phyloP scores from a whole-genome alignment of 2,329 filamentous ascomycete species.

The Alternaria metachromatica region DNA sequence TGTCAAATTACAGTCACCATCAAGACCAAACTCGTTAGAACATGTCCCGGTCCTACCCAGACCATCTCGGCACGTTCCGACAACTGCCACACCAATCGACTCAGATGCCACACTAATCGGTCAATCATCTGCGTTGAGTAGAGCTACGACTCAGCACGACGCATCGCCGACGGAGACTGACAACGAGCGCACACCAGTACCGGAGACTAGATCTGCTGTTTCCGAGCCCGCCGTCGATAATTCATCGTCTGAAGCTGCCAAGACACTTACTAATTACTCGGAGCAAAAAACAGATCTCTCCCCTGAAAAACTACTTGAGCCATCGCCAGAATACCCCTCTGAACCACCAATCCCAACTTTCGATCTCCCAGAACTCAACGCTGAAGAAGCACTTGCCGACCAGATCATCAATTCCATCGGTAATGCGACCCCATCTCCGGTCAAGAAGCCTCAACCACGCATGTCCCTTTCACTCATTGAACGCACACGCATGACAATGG shows the following conservation, averaged over 20 bases:
- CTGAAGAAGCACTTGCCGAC: conserved; percentile 45
- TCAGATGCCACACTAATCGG: conserved; percentile 39
- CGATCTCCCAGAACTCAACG: conserved; percentile 24
- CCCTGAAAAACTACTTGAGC: conserved; percentile 8
- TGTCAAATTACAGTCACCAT: conserved; percentile 18
- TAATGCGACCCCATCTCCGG: conserved; percentile 50
- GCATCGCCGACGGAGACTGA: conserved; percentile 7
- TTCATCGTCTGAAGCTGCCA: conserved; percentile 4
- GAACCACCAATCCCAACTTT: conserved; percentile 23
- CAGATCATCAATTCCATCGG: conserved; percentile 50
- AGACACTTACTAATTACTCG: conserved; percentile 4
- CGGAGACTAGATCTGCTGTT: conserved; percentile 9
- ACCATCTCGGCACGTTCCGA: conserved; percentile 8
- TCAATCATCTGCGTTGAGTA: conserved; percentile 24
- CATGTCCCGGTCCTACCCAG: conserved; percentile 17
- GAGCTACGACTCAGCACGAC: conserved; percentile 3
- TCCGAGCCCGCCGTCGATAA: conserved; percentile 12
- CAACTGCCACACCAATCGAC: conserved; percentile 26
- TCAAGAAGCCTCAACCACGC: conserved; percentile 47
- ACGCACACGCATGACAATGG: conserved; percentile 56
- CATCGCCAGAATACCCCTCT: conserved; percentile 23
- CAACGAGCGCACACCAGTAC: conserved; percentile 1
- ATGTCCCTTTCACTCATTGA: conserved; percentile 55
- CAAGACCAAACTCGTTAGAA: conserved; percentile 26
- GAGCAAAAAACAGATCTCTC: conserved; percentile 9